A percentile compares a stretch with the other conserved stretches of the same genome.
phyloP scores from a whole-genome alignment of 169 alveolate species.

The Eimeria maxima region DNA sequence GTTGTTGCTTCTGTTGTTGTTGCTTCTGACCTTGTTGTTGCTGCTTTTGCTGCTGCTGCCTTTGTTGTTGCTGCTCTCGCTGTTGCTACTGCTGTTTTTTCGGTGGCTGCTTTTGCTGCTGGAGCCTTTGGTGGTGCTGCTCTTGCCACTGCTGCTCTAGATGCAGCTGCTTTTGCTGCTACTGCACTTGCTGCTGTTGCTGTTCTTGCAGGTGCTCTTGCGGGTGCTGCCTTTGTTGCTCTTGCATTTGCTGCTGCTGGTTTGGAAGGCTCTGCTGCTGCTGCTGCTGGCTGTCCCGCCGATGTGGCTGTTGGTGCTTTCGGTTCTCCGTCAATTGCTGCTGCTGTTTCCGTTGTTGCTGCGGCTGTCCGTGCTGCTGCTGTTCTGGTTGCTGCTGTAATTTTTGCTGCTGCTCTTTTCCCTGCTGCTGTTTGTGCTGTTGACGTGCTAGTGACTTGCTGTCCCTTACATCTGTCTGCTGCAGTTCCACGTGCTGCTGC shows the following conservation, averaged over 20 bases:
- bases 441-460: too few relatives aligned
- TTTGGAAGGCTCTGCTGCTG: conserved; percentile 8
- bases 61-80: too few relatives aligned
- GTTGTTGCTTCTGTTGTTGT: too few relatives aligned
- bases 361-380: too few relatives aligned
- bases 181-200: neutral
- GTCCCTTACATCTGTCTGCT: neutral
- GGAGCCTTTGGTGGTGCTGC: conserved; percentile 39
- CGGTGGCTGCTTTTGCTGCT: neutral
- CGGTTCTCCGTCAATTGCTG: neutral
- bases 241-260: neutral
- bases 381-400: neutral
- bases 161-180: conserved; percentile 22
- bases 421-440: neutral
- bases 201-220: neutral
- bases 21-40: neutral
- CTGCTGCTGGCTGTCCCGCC: neutral
- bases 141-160: neutral
- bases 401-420: conserved; percentile 1
- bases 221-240: neutral
- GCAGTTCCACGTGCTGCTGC: conserved; percentile 16
- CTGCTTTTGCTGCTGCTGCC: too few relatives aligned
- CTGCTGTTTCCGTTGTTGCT: neutral
- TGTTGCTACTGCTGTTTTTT: neutral
- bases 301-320: neutral